phyloP scores from a whole-genome alignment of 2,329 filamentous ascomycete genomes.

The Penicillium sp. region DNA sequence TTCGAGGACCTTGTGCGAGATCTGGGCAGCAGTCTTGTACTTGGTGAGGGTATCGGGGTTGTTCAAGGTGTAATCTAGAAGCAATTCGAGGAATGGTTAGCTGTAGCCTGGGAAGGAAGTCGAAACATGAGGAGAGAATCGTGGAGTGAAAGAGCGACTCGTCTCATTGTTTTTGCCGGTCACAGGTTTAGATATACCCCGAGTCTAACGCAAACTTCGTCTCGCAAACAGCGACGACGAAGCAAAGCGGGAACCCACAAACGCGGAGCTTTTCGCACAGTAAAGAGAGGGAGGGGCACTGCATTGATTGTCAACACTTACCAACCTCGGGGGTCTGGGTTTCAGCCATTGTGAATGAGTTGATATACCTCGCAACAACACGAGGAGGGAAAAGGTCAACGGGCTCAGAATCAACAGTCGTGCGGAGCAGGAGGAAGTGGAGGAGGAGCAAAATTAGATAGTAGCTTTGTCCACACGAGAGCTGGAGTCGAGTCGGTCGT shows the following conservation, averaged over 20 bases:
- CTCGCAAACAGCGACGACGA: conserved; percentile 24
- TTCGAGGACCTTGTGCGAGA: conserved; percentile 94
- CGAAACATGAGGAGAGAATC: background rate
- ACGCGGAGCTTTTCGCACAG: conserved; percentile 36
- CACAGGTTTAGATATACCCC: background rate
- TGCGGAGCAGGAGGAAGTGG: conserved; percentile 27
- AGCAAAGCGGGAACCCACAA: conserved; percentile 38
- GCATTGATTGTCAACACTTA: conserved; percentile 34
- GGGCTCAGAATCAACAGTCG: conserved; percentile 24
- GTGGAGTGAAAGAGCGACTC: background rate
- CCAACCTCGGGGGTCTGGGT: conserved; percentile 46
- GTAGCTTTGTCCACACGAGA: conserved; percentile 17
- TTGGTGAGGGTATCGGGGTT: conserved; percentile 97
- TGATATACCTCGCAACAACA: conserved; percentile 30
- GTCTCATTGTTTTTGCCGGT: background rate
- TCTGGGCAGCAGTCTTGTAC: conserved; percentile 95
- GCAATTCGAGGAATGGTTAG: conserved; percentile 23
- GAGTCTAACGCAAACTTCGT: conserved; percentile 8
- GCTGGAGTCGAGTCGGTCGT: conserved; percentile 31
- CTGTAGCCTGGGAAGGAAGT: conserved; percentile 19
- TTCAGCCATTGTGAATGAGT: conserved; percentile 45
- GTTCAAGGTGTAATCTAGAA: conserved; percentile 80
- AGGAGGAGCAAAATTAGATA: conserved; percentile 26
- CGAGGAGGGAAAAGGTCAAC: conserved; percentile 25
- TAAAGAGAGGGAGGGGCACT: conserved; percentile 26